Evolutionary conservation across 306 rosid genomes (phyloP), one percentile per base, ranked within the genome.

Genomic region (Glycine tomentella): DNA sequence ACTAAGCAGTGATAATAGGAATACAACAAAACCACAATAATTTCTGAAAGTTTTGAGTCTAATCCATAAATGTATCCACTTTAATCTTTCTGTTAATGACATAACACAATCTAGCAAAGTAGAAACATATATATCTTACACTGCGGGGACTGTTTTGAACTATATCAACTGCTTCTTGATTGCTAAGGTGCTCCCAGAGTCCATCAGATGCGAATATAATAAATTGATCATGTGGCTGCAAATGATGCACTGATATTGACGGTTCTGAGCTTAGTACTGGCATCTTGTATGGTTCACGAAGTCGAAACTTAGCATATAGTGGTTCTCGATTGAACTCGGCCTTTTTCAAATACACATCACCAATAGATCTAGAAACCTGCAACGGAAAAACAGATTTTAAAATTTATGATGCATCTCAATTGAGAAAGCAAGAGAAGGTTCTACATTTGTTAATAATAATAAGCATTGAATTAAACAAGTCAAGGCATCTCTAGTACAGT

Each of bases 131-230:
- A 58, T 46, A 79, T 80, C 92, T 92, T 86, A 94, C 98, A 16
- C 31, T 74, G 67, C 83, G 94, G 34, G 93, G 87, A 80, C 86
- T 91, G 59, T 90, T 94, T 80, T 88, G 96, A 87, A 94, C 94
- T 78, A 94, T 87, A 86, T 94, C 90, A 62, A 92, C 98, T n/a
- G 97, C 98, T 86, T 92, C 91, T 89, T 94, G 98, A 85, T 94
- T 94, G 91, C 79, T 87, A 81, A 94, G 90, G 85, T 94, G 98
- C 72, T 94, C 98, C 98, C 98, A 94, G 48, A 94, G 95, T 75
- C 98, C 98, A 86, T 94, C 98, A 25, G 98, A 94, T 61, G 98
- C 98, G 56, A 90, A 92, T 84, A 94, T 94, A 72, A 94, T 62
- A 84, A 94, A 94, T 38, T 90, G 96, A 84, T 94, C 97, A 4